Evolutionary conservation across 2,329 filamentous ascomycete species (phyloP), one percentile per base, ranked within the genome.

Genomic region (Cercospora zeae-maydis): DNA sequence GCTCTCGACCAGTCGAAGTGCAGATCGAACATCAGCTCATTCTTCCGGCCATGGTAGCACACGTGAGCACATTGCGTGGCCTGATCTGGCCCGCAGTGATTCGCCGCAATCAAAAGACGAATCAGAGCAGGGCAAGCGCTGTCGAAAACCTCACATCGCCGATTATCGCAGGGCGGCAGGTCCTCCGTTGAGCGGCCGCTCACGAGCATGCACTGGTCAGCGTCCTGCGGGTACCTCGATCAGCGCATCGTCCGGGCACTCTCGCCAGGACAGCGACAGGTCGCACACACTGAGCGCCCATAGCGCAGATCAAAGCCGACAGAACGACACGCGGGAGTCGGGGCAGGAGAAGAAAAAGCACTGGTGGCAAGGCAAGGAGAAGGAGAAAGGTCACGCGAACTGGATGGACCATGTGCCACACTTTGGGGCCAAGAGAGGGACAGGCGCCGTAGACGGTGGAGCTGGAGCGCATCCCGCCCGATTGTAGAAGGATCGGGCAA

Each of bases 331-430:
- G n/a, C 6, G 16, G 10, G 47, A 52, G 8, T n/a, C 27, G 14
- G 47, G 47, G 14, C 47, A 66, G 45, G 66, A 69, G 8, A 69
- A 68, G 60, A 62, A 63, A 31, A 67, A 69, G 49, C 67, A 70
- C 21, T 71, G 70, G 67, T 74, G 70, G 69, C 61, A 69, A 27
- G 33, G 34, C 27, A 76, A 74, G 61, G 59, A 75, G 63, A 76
- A 61, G 24, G 58, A 56, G 11, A 60, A 65, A 33, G 33, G 49
- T 75, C 54, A 76, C 74, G 65, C 73, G 73, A 73, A 74, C 51
- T 79, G 77, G 77, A 78, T 78, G 77, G 74, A 78, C 14, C 73
- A 75, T 61, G 67, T 79, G 21, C 75, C 78, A 54, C 76, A 75
- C 62, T 70, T 76, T 16, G 78, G 78, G 2, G 71, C 78, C n/a